These are phyloP conservation scores for Teratosphaeria destructans DNA, from an alignment of 2,329 filamentous ascomycete genomes.

Conservation along the genomic window DNA sequence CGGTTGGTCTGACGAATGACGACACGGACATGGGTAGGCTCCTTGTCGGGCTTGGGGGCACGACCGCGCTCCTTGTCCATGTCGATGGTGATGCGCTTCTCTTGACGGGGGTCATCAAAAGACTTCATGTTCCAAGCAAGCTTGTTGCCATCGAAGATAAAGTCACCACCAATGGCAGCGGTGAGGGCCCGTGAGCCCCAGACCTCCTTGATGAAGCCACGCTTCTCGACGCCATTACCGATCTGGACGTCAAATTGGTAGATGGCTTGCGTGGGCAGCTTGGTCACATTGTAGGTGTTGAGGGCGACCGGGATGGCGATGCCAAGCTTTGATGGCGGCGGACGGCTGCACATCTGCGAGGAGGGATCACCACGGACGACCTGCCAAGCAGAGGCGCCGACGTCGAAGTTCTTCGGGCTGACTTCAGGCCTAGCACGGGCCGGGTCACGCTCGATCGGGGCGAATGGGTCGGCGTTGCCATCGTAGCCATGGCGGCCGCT, in stretches of 20 bases:
- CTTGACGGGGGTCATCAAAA: constrained; percentile 15
- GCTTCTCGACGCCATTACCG: constrained; percentile 52
- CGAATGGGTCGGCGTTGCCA: constrained; percentile 5
- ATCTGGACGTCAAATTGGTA: constrained; percentile 72
- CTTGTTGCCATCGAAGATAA: constrained; percentile 74
- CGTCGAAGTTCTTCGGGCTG: constrained; percentile 17
- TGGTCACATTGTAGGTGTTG: constrained; percentile 64
- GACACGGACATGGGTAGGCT: constrained; percentile 46
- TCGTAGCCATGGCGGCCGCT: constrained; percentile 2
- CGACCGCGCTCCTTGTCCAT: constrained; percentile 56
- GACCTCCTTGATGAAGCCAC: constrained; percentile 60
- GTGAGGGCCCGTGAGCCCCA: constrained; percentile 60
- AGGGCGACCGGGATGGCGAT: constrained; percentile 37
- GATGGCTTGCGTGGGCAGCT: constrained; percentile 51
- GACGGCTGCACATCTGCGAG: constrained; percentile 12
- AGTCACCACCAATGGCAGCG: constrained; percentile 43
- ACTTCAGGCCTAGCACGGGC: constrained; percentile 1
- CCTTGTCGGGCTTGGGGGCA: constrained; percentile 20
- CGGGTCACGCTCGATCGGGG: constrained; percentile 3
- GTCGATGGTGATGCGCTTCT: constrained; percentile 48
- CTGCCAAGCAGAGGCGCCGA: constrained; percentile 18
- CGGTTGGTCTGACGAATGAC: constrained; percentile 54
- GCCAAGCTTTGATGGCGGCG: constrained; percentile 32
- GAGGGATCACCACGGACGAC: constrained; percentile 16
- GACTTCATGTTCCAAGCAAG: constrained; percentile 62